Percentiles rank a stretch among this genome's conserved stretches.
phyloP scores from a whole-genome alignment of 2,329 filamentous ascomycete genomes.

The Pseudocercospora cruenta region DNA sequence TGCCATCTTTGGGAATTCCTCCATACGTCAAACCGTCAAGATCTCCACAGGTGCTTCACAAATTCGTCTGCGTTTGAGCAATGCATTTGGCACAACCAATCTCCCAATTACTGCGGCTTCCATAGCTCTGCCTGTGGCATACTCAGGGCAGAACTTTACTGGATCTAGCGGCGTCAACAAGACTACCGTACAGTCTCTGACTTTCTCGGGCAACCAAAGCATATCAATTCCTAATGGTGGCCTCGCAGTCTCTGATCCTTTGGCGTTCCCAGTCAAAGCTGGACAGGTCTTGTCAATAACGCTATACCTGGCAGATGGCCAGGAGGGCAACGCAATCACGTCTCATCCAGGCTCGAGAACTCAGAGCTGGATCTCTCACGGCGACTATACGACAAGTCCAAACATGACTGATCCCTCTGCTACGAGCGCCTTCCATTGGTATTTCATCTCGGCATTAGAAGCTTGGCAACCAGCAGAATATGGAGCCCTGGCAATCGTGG shows the following conservation, averaged over 20 bases:
- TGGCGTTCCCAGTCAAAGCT: conserved; percentile 57
- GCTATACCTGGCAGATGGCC: conserved; percentile 61
- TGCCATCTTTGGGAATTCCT: conserved; percentile 61
- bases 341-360: conserved; percentile 68
- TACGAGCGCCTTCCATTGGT: conserved; percentile 54
- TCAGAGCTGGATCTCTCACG: conserved; percentile 62
- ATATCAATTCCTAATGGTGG: conserved; percentile 60
- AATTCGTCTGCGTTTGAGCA: conserved; percentile 66
- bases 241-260: conserved; percentile 63
- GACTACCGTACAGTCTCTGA: conserved; percentile 57
- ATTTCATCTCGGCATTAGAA: conserved; percentile 63
- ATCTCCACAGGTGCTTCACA: conserved; percentile 58
- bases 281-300: conserved; percentile 61
- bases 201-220: conserved; percentile 59
- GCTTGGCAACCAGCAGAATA: conserved; percentile 52
- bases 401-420: conserved; percentile 49
- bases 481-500: conserved; percentile 59
- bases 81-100: conserved; percentile 65
- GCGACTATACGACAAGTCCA: conserved; percentile 58
- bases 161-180: conserved; percentile 59
- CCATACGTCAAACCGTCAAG: conserved; percentile 68
- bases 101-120: conserved; percentile 64
- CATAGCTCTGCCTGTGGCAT: conserved; percentile 56
- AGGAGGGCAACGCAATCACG: conserved; percentile 61
- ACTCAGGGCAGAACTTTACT: conserved; percentile 51